phyloP scores from a whole-genome alignment of 257 asterid species.

The Schizonepeta tenuifolia region DNA sequence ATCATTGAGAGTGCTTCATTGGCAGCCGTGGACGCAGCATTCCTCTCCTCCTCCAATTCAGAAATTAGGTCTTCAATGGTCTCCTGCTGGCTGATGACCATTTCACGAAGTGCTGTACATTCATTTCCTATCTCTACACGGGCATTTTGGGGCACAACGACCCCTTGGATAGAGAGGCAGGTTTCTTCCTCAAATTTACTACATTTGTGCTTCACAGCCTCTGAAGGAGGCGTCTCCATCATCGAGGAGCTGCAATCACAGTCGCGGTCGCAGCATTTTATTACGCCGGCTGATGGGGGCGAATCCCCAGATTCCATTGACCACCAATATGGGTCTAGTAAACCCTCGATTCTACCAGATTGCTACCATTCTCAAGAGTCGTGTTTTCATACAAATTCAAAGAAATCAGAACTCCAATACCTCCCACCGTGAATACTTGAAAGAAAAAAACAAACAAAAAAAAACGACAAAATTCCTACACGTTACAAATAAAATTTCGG shows the following conservation, averaged over 20 bases:
- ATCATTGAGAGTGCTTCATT: conserved; percentile 98
- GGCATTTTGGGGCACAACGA: conserved; percentile 59
- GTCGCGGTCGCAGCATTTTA: conserved; percentile 66
- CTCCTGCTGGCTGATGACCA: conserved; percentile 74
- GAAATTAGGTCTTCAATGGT: conserved; percentile 65
- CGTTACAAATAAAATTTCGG: conserved; percentile 25
- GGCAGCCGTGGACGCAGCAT: conserved; percentile 92
- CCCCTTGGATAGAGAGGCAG: conserved; percentile 48
- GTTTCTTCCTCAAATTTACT: conserved; percentile 57
- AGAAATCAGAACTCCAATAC: conserved; percentile 34
- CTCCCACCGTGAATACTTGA: conserved; percentile 32
- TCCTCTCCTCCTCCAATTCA: conserved; percentile 97
- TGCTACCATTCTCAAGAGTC: conserved; percentile 28
- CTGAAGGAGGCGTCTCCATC: conserved; percentile 56
- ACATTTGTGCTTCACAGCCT: conserved; percentile 64
- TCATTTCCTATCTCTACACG: conserved; percentile 82
- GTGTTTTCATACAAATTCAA: conserved; percentile 19
- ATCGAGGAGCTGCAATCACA: conserved; percentile 52
- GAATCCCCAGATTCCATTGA: conserved; percentile 63
- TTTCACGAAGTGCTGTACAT: conserved; percentile 78
- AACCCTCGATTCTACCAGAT: conserved; percentile 35
- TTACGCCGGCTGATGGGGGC: conserved; percentile 46
- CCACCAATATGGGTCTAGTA: conserved; percentile 38
- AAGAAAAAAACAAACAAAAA: not conserved
- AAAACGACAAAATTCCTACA: conserved; percentile 22